Conservation (phyloP, 495 filamentous ascomycete species). For the Penicillium waksmanii region DNA sequence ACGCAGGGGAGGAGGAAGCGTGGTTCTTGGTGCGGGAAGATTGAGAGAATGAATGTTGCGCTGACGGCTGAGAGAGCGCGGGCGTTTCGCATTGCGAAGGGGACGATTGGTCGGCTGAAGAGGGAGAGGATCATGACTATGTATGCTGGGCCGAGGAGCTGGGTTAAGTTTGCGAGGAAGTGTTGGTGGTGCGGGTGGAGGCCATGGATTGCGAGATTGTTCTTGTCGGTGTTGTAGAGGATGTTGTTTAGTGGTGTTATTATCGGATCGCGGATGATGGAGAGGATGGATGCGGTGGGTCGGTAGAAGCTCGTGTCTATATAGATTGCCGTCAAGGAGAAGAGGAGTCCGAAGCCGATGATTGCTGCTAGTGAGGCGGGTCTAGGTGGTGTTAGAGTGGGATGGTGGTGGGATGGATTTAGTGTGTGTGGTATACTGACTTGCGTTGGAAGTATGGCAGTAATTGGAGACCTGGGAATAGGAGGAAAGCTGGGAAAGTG, state of each 20-base stretch:
- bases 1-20: constrained; percentile 88
- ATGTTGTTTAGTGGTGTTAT: constrained; percentile 94
- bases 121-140: constrained; percentile 63
- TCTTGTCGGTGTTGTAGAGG: constrained; percentile 74
- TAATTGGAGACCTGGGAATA: constrained; percentile 78
- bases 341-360: constrained; percentile 60
- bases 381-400: constrained; percentile 44
- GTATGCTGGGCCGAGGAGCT: constrained; percentile 87
- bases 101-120: constrained; percentile 52
- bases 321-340: constrained; percentile 71
- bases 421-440: constrained; percentile 49
- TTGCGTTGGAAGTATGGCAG: constrained; percentile 82
- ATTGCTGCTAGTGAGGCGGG: constrained; percentile 69
- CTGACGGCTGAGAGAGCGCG: constrained; percentile 74
- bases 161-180: constrained; percentile 79
- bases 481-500: constrained; percentile 90
- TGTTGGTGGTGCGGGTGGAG: constrained; percentile 93
- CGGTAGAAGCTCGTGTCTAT: constrained; percentile 85
- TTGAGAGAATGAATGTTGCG: constrained; percentile 76
- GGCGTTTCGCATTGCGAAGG: constrained; percentile 53
- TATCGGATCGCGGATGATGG: constrained; percentile 60
- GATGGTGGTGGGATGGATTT: constrained; percentile 14
- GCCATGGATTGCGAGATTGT: constrained; percentile 87
- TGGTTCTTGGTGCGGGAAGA: constrained; percentile 92
- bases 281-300: constrained; percentile 55